A percentile compares a stretch with the other conserved stretches of the same genome.
phyloP scores from a whole-genome alignment of 164 flowering plant genomes.

The Paratinospora sagittata region DNA sequence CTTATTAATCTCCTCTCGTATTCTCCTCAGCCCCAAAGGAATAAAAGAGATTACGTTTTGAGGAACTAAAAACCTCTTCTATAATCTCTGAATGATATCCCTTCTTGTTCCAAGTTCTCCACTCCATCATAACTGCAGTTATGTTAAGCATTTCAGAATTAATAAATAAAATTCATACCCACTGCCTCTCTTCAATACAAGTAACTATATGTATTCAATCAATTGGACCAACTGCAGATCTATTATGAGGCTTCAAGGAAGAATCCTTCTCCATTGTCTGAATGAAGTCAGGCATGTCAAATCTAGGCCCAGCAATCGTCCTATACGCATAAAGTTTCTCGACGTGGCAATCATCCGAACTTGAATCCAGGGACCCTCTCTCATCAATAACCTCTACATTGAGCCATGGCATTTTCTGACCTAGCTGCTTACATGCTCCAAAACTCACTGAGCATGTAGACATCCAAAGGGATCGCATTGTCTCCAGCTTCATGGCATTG shows the following conservation, averaged over 20 bases:
- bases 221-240: background rate
- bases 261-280: constrained; percentile 54
- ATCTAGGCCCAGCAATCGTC: constrained; percentile 65
- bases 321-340: constrained; percentile 70
- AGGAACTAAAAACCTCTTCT: background rate
- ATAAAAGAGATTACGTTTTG: background rate
- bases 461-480: constrained; percentile 99
- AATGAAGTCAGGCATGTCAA: constrained; percentile 62
- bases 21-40: background rate
- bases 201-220: background rate
- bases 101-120: background rate
- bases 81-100: background rate
- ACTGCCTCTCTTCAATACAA: too few species aligned
- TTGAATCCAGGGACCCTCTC: constrained; percentile 43
- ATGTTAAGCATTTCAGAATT: background rate
- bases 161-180: background rate
- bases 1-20: background rate
- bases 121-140: background rate
- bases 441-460: constrained; percentile 81
- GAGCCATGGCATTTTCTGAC: constrained; percentile 62
- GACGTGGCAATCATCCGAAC: constrained; percentile 45
- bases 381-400: constrained; percentile 84
- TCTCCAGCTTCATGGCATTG: constrained; percentile 86
- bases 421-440: constrained; percentile 71
- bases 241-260: constrained; percentile 22